These are phyloP conservation scores for Kuraishia molischiana DNA, from an alignment of 805 yeast genomes.

Conservation along the genomic window DNA sequence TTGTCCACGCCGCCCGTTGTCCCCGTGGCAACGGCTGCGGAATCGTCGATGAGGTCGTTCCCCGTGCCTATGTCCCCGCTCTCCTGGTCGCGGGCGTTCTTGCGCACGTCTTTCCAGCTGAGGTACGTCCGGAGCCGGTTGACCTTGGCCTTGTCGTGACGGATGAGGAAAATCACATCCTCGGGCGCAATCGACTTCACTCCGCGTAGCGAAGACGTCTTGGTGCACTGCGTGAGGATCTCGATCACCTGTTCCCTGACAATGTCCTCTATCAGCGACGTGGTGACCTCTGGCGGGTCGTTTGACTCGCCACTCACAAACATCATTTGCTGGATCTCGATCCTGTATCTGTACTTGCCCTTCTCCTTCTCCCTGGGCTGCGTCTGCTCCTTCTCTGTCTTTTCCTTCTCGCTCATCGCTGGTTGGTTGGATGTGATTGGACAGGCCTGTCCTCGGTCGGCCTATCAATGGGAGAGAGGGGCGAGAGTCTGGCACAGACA, in stretches of 20 bases:
- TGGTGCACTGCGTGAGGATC: slow-evolving; percentile 62
- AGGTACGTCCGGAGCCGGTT: slow-evolving; percentile 82
- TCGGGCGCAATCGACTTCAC: slow-evolving; percentile 82
- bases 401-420: background rate
- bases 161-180: slow-evolving; percentile 83
- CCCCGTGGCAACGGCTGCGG: slow-evolving; percentile 24
- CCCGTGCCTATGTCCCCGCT: slow-evolving; percentile 33
- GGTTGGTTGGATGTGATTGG: too few species aligned
- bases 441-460: too few species aligned
- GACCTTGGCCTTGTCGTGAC: slow-evolving; percentile 93
- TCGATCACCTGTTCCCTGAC: slow-evolving; percentile 93
- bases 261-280: slow-evolving; percentile 89
- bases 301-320: slow-evolving; percentile 92
- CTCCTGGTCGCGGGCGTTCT: slow-evolving; percentile 56
- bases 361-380: slow-evolving; percentile 6
- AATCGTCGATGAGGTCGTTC: slow-evolving; percentile 21
- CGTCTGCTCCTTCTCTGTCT: background rate
- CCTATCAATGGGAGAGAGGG: too few species aligned
- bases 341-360: slow-evolving; percentile 62
- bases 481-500: too few species aligned
- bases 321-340: slow-evolving; percentile 98
- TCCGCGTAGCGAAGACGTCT: slow-evolving; percentile 71
- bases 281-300: slow-evolving; percentile 89
- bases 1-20: slow-evolving; percentile 23
- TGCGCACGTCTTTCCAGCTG: slow-evolving; percentile 95